These are phyloP conservation scores for Calonectria pauciramosa DNA, from an alignment of 2,329 filamentous ascomycete species.

Conservation along the genomic window DNA sequence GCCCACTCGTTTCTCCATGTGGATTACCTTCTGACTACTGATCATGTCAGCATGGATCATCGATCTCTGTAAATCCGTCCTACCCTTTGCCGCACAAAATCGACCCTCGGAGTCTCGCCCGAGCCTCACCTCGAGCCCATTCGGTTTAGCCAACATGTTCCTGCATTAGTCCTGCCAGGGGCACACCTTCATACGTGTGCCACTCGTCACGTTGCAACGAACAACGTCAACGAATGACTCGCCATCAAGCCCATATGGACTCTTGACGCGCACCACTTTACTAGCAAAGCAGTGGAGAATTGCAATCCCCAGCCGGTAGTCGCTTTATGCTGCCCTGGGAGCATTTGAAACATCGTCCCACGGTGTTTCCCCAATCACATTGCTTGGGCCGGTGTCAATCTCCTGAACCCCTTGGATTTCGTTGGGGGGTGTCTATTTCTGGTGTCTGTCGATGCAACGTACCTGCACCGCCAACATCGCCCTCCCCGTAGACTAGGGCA, in stretches of 20 bases:
- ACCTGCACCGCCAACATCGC: conserved; percentile 8
- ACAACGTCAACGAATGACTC: conserved; percentile 18
- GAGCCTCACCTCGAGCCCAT: conserved; percentile 5
- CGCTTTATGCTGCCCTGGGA: conserved; percentile 22
- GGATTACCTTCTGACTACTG: neutral
- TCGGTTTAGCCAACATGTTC: conserved; percentile 29
- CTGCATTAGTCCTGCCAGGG: conserved; percentile 38
- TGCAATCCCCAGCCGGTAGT: conserved; percentile 1
- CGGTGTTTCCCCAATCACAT: conserved; percentile 26
- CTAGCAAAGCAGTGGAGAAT: conserved; percentile 10
- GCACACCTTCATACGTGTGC: conserved; percentile 6
- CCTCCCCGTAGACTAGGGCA: conserved; percentile 16
- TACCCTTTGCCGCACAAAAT: neutral
- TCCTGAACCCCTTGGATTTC: conserved; percentile 11
- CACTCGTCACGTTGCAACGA: conserved; percentile 1
- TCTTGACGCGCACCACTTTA: conserved; percentile 14
- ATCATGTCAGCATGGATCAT: neutral
- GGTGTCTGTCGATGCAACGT: conserved; percentile 5
- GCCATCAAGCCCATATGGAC: neutral
- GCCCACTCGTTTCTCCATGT: neutral
- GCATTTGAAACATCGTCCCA: conserved; percentile 27
- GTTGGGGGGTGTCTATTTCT: conserved; percentile 2
- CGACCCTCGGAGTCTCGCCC: neutral
- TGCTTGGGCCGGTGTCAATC: conserved; percentile 3
- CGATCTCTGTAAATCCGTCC: neutral